Percentiles rank a stretch among this genome's conserved stretches.
Evolutionary conservation across 495 filamentous ascomycete species (phyloP).

Genomic region (Cudoniella acicularis): DNA sequence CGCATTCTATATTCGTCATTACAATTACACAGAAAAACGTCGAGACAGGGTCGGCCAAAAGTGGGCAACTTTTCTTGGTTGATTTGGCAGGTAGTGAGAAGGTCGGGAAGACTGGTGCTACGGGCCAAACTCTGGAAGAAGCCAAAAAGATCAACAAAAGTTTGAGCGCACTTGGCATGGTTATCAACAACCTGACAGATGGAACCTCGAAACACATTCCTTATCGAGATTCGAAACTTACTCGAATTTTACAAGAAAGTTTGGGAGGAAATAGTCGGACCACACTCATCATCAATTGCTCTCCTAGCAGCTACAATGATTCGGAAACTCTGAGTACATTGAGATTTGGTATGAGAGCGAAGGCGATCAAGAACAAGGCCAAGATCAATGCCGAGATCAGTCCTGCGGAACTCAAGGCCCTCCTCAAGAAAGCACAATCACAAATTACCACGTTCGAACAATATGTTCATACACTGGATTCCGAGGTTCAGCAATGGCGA

Average conservation of each 20-base stretch:
- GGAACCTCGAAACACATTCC: conserved; percentile 97
- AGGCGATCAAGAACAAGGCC: conserved; percentile 99
- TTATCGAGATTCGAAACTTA: conserved; percentile 97
- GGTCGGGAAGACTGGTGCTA: conserved; percentile 96
- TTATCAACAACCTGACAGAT: conserved; percentile 96
- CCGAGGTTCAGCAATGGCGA: conserved; percentile 83
- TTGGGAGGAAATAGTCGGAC: conserved; percentile 96
- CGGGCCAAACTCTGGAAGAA: conserved; percentile 95
- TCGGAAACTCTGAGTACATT: conserved; percentile 90
- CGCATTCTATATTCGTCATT: conserved; percentile 97
- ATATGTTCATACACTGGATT: conserved; percentile 81
- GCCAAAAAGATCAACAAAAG: conserved; percentile 99
- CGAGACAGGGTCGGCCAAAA: conserved; percentile 94
- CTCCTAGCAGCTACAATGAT: conserved; percentile 97
- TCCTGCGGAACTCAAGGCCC: conserved; percentile 85
- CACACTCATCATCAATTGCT: conserved; percentile 97
- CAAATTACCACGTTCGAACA: conserved; percentile 85
- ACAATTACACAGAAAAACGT: conserved; percentile 97
- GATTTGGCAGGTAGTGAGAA: conserved; percentile 98
- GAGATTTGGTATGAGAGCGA: conserved; percentile 93
- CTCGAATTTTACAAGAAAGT: conserved; percentile 93
- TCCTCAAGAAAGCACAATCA: conserved; percentile 85
- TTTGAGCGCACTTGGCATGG: conserved; percentile 95
- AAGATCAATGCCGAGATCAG: conserved; percentile 99
- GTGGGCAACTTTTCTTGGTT: conserved; percentile 92